Evolutionary conservation across 164 flowering plant genomes (phyloP).

Genomic region (Macadamia integrifolia): DNA sequence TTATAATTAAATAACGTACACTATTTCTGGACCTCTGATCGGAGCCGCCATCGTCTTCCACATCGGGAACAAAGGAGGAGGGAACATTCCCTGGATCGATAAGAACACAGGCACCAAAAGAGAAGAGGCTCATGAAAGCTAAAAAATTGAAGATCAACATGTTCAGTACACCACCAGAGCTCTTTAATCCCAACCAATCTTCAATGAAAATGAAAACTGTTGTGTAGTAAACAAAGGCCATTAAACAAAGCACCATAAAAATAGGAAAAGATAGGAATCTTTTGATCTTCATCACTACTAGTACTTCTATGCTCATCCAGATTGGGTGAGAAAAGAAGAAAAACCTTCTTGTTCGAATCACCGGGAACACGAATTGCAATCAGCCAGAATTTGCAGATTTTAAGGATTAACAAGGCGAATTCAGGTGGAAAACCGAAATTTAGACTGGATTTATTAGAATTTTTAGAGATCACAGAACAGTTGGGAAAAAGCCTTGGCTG

Average conservation of each 20-base stretch:
- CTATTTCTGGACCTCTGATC: slow-evolving; percentile 32
- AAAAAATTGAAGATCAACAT: slow-evolving; percentile 40
- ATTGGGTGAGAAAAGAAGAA: not conserved
- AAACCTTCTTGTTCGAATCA: not conserved
- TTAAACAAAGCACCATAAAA: slow-evolving; percentile 24
- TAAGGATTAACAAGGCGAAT: not conserved
- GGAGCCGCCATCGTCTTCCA: slow-evolving; percentile 30
- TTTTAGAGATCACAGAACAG: no score
- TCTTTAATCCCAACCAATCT: slow-evolving; percentile 44
- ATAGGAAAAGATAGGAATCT: slow-evolving; percentile 46
- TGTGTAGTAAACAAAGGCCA: slow-evolving; percentile 44
- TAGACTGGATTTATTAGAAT: no score
- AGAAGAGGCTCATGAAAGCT: slow-evolving; percentile 35
- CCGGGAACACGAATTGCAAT: not conserved
- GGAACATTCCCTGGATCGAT: slow-evolving; percentile 59
- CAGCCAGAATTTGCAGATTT: not conserved
- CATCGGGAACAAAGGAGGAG: slow-evolving; percentile 47
- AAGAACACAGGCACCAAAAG: slow-evolving; percentile 42
- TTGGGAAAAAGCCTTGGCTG: no score
- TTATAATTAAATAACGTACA: slow-evolving; percentile 28
- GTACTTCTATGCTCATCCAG: not conserved
- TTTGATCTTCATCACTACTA: slow-evolving; percentile 27
- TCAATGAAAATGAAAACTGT: slow-evolving; percentile 53
- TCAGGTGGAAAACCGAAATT: not conserved
- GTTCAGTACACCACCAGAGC: slow-evolving; percentile 44